Evolutionary conservation across 441 rosid genomes (phyloP).

Genomic region (Aleurites moluccanus): DNA sequence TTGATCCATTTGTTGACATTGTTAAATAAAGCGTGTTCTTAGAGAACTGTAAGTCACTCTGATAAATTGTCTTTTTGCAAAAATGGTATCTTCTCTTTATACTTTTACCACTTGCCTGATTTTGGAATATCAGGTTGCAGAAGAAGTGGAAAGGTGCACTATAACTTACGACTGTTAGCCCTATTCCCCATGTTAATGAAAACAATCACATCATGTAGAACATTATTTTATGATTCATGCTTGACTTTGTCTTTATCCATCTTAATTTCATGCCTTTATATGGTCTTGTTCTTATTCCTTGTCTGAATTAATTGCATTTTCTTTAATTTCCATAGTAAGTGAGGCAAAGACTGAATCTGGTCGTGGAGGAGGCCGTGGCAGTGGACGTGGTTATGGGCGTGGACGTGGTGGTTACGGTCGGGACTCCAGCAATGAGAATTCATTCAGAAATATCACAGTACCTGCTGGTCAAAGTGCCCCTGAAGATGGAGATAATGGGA

Average conservation of each 20-base stretch:
- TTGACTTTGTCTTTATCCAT: neutral
- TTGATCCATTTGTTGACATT: neutral
- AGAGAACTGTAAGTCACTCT: neutral
- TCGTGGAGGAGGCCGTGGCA: constrained; percentile 59
- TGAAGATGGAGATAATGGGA: constrained; percentile 61
- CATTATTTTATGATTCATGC: neutral
- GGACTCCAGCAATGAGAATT: constrained; percentile 33
- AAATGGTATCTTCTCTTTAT: neutral
- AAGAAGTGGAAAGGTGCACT: neutral
- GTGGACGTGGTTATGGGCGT: constrained; percentile 51
- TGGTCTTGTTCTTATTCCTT: neutral
- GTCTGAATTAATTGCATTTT: neutral
- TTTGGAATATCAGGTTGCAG: neutral
- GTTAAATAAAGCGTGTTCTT: neutral
- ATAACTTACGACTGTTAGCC: neutral
- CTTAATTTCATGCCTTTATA: neutral
- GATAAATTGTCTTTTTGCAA: neutral
- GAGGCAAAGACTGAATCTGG: constrained; percentile 49
- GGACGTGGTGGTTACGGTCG: constrained; percentile 54
- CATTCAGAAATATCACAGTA: constrained; percentile 23
- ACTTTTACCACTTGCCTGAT: neutral
- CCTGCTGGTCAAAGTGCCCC: constrained; percentile 42
- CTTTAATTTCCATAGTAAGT: constrained; percentile 36
- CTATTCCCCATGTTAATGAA: neutral
- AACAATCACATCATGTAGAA: neutral